These are phyloP conservation scores for Cordyceps javanica DNA, from an alignment of 2,329 filamentous ascomycete species.

Conservation along the genomic window DNA sequence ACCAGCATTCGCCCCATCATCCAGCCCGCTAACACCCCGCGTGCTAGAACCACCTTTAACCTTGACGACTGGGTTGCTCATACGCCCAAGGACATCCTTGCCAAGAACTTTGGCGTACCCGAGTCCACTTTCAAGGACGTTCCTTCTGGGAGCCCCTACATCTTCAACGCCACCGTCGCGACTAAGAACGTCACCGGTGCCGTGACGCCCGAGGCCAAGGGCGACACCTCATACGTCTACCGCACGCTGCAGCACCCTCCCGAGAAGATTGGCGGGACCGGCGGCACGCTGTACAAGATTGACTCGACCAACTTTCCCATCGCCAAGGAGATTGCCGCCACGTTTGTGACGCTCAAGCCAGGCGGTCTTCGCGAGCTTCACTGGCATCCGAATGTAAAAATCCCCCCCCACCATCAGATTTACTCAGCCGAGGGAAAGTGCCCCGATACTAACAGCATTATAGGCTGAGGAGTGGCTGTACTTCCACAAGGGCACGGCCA, in stretches of 20 bases:
- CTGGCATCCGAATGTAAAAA: constrained; percentile 62
- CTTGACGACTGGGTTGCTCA: constrained; percentile 65
- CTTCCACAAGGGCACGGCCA: constrained; percentile 56
- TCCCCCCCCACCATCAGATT: background rate
- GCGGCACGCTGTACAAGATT: constrained; percentile 57
- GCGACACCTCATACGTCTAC: constrained; percentile 58
- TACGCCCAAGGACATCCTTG: constrained; percentile 55
- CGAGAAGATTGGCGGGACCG: constrained; percentile 53
- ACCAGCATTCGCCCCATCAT: too few relatives aligned
- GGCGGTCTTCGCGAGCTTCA: constrained; percentile 59
- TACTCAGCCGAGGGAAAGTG: too few relatives aligned
- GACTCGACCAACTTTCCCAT: constrained; percentile 63
- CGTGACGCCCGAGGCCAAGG: constrained; percentile 42
- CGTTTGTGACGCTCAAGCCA: constrained; percentile 58
- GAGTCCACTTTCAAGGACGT: constrained; percentile 53
- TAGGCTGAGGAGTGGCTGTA: constrained; percentile 66
- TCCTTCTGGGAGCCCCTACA: constrained; percentile 54
- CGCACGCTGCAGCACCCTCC: constrained; percentile 49
- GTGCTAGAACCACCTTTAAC: constrained; percentile 58
- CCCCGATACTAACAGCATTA: background rate
- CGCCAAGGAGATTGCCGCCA: constrained; percentile 58
- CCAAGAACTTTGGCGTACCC: constrained; percentile 63
- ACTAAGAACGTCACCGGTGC: constrained; percentile 30
- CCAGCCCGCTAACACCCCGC: background rate
- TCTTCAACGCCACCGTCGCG: constrained; percentile 50